Evolutionary conservation across 2,329 filamentous ascomycete genomes (phyloP), one percentile per base, ranked within the genome.

Genomic region (Ophiocordyceps robertsii): DNA sequence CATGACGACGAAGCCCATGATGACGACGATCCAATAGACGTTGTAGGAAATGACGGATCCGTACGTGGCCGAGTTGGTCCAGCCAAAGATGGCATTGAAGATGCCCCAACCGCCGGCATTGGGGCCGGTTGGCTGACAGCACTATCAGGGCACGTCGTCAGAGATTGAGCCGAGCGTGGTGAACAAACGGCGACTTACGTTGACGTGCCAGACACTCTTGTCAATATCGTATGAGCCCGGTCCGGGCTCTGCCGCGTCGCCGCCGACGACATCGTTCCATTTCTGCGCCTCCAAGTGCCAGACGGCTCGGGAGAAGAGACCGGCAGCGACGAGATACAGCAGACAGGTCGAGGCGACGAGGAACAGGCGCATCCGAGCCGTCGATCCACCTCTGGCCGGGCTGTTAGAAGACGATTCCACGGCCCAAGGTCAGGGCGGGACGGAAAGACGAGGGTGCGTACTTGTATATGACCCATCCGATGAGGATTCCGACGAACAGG

Each of bases 21-120:
- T 86, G 49, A 92, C 74, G 9, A 67, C 68, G 40, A 92, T 63
- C 88, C 87, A 95, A 66, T 94, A 94, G 14, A 90, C 45, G 57
- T 92, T 93, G 66, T 94, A 94, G 1, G 83, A 80, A 48, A 94
- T 78, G 49, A 94, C 82, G 1, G 84, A 89, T 41, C 87, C 86
- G 53, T 90, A 88, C 2, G 87, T 93, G 6, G 84, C 88, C 12
- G 83, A 86, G 65, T 94, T 94, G 47, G 79, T 75, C 88, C 88
- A 95, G 45, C 88, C 87, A 11, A 94, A 69, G 42, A 94, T 70
- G 45, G 84, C 79, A 53, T 93, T 90, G 69, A 94, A 87, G 50
- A 94, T 78, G 43, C 84, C 85, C 87, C 86, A 94, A 37, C 83
- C 84, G 32, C 81, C 79, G 39, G 82, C 82, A 27, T 83, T 82